Base-by-base conservation (phyloP, 768 basidiomycete genomes). In the Kockovaella imperatae region DNA sequence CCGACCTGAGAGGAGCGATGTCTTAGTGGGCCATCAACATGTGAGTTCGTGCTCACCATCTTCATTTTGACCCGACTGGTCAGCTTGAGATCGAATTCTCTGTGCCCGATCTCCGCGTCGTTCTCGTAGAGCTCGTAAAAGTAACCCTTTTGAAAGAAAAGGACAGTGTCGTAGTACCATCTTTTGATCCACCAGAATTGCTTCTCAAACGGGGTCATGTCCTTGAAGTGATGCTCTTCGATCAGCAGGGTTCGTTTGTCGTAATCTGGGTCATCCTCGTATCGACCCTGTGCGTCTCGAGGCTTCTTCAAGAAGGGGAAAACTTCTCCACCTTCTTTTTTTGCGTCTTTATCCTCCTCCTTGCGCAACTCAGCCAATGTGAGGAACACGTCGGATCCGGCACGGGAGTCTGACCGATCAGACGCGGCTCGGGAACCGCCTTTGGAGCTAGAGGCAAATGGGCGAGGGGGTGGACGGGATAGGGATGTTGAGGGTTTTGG, bases 121-220 rank as follows among this genome's bases (percentile, higher is more conserved):
- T 95, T 86, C 72, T 96, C 93, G 61, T 97, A 96, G n/a, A 95
- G 73, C 57, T 74, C 72, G 47, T 70, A 73, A 50, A 66, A 65
- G 44, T 74, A 69, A 34, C 95, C 95, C 80, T 99, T 97, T 73
- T 99, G 95, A 74, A 97, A 99, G 76, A 97, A 96, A 39, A 97
- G 72, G 35, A 95, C 84, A 15, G 95, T 99, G 72, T 99, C 95
- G 67, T 81, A 96, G 66, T 97, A 90, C 62, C 90, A 84, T 71
- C 93, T 88, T 68, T 96, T 99, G 75, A 99, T 99, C 78, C 88
- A 71, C 75, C 77, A 76, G 59, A 86, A 86, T 79, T 87, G 62
- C 20, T 45, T 31, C 74, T 99, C 95, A 65, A 99, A 99, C 0
- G 91, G 89, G 2, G 90, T 93, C 61, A 99, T 93, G 11, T 32